Evolutionary conservation across 495 filamentous ascomycete species (phyloP), one percentile per base, ranked within the genome.

Genomic region (Sordaria brevicollis): DNA sequence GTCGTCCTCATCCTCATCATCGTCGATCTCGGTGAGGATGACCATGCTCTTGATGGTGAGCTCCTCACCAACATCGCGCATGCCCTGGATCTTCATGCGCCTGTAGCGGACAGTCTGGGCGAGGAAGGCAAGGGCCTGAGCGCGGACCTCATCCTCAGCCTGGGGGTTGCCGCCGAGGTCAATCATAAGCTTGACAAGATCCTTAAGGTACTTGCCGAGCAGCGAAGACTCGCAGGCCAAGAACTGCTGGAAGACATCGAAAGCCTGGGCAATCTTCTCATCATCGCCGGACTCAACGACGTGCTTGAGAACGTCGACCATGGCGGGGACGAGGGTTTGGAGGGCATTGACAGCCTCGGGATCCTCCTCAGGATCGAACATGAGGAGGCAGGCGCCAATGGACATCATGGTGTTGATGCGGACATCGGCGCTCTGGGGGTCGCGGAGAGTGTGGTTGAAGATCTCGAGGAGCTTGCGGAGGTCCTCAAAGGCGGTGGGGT

Each of bases 231-330:
- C 94, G 77, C 92, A 96, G 70, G 92, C 92, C 35, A 99, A 85
- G 70, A 98, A 87, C 36, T 92, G 97, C 82, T 99, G 96, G 86
- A 99, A 97, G 67, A 97, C 94, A 79, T 99, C 95, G 75, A 99
- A 99, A 6, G 90, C 90, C 75, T 94, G 91, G 80, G 92, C 91
- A 66, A 90, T 87, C 71, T 89, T 90, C 73, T 96, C 94, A 71
- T 97, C 94, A 75, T 98, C 90, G 9, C 87, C 85, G 35, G 86
- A 84, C 72, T 91, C 86, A 67, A 98, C 89, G 29, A 91, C 87
- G 65, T 89, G 85, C 83, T 97, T 94, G 65, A 99, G 86, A 10
- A 97, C 91, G 25, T 86, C 86, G 38, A 98, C 93, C 93, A 98
- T 96, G 71, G 88, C 76, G 10, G 95, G 96, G 62, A 98, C 83